These are phyloP conservation scores for Acacia melanoxylon DNA, from an alignment of 306 rosid species.

Conservation along the genomic window DNA sequence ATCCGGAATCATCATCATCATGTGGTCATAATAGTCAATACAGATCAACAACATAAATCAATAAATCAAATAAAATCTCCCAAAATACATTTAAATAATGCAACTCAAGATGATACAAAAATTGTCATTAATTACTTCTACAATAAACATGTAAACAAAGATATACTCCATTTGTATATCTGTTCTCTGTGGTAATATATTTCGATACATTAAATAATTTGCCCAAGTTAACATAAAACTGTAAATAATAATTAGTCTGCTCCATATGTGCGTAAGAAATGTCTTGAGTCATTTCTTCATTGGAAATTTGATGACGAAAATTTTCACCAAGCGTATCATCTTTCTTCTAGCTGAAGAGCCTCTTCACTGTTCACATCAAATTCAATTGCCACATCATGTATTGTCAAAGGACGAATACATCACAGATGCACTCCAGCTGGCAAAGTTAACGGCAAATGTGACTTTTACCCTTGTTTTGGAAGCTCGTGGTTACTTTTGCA, in stretches of 20 bases:
- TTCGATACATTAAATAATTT: not conserved
- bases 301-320: not conserved
- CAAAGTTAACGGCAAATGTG: too few species aligned
- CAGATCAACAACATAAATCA: not conserved
- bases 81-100: not conserved
- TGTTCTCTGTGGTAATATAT: not conserved
- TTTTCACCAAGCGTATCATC: not conserved
- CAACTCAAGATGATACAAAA: not conserved
- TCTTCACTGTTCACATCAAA: not conserved
- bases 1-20: too few species aligned
- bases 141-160: not conserved
- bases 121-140: not conserved
- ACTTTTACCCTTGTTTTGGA: too few species aligned
- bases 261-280: not conserved
- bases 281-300: not conserved
- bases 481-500: too few species aligned
- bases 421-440: too few species aligned
- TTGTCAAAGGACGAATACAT: too few species aligned
- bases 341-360: not conserved
- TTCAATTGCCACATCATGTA: too few species aligned
- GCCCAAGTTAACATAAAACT: not conserved
- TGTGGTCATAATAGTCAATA: not conserved
- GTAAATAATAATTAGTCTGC: not conserved
- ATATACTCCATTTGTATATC: not conserved
- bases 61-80: not conserved